These are phyloP conservation scores for Filosporella fistucella DNA, from an alignment of 495 filamentous ascomycete genomes.

Conservation along the genomic window DNA sequence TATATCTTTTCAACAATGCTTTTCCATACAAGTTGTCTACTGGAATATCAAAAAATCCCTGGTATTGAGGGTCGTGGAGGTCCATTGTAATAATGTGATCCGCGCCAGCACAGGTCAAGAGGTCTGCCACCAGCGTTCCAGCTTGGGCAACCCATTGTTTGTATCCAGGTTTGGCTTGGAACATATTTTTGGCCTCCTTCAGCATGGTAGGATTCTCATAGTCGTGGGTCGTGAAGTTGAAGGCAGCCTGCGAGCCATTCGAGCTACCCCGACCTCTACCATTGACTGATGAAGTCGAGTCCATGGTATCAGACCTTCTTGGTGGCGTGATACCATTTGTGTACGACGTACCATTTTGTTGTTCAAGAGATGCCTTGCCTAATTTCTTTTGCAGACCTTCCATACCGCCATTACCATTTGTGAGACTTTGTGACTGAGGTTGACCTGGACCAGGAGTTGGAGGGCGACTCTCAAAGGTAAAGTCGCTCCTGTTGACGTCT, in stretches of 20 bases:
- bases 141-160: conserved; percentile 99
- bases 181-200: conserved; percentile 45
- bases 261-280: conserved; percentile 19
- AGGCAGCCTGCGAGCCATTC: conserved; percentile 14
- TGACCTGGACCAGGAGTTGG: conserved; percentile 72
- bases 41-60: conserved; percentile 97
- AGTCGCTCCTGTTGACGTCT: conserved; percentile 54
- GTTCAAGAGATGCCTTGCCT: conserved; percentile 54
- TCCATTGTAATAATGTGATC: conserved; percentile 98
- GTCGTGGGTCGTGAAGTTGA: conserved; percentile 49
- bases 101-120: conserved; percentile 91
- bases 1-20: conserved; percentile 83
- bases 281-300: conserved; percentile 48
- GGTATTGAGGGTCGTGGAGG: conserved; percentile 96
- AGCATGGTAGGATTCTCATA: conserved; percentile 48
- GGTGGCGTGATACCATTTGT: conserved; percentile 28
- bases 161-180: conserved; percentile 85
- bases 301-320: conserved; percentile 55
- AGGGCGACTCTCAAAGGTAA: conserved; percentile 91
- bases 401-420: conserved; percentile 52
- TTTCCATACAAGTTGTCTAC: conserved; percentile 95
- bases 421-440: conserved; percentile 55
- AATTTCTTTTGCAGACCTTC: conserved; percentile 63
- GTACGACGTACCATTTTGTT: conserved; percentile 28
- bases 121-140: conserved; percentile 89